phyloP scores from a whole-genome alignment of 441 rosid species.

The Sinapis alba region DNA sequence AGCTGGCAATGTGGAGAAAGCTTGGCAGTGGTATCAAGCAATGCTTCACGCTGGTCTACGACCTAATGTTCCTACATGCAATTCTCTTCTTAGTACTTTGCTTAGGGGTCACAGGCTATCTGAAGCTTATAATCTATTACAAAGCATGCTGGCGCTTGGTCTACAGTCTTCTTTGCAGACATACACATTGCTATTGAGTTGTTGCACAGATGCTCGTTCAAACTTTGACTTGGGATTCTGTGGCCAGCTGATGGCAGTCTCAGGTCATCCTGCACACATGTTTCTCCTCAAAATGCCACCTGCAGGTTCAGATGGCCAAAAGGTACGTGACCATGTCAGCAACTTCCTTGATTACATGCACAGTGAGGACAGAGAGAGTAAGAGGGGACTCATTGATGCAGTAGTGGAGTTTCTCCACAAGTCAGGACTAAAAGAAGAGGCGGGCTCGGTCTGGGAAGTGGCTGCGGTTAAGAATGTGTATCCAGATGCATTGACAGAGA shows the following conservation, averaged over 20 bases:
- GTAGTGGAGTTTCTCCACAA: constrained; percentile 92
- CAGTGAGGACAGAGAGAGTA: constrained; percentile 96
- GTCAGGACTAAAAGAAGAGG: constrained; percentile 92
- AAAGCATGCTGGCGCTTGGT: constrained; percentile 71
- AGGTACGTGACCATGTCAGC: constrained; percentile 76
- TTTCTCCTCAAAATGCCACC: constrained; percentile 80
- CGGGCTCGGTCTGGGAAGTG: constrained; percentile 92
- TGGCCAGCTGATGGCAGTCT: constrained; percentile 74
- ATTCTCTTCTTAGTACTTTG: constrained; percentile 90
- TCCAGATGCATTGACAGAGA: constrained; percentile 80
- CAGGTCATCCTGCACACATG: constrained; percentile 88
- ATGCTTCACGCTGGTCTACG: constrained; percentile 79
- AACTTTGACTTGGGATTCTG: constrained; percentile 72
- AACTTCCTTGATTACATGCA: constrained; percentile 85
- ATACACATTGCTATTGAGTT: constrained; percentile 83
- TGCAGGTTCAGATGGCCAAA: constrained; percentile 90
- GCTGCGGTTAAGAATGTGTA: constrained; percentile 81
- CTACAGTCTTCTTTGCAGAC: constrained; percentile 79
- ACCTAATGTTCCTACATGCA: constrained; percentile 92
- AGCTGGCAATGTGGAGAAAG: constrained; percentile 79
- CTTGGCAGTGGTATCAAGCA: constrained; percentile 86
- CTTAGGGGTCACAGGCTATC: constrained; percentile 64
- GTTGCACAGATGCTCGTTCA: constrained; percentile 81
- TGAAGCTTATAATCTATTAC: constrained; percentile 79
- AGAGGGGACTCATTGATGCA: constrained; percentile 91